Conservation (phyloP, 2,329 filamentous ascomycete genomes). For the Penicillium sp. region DNA sequence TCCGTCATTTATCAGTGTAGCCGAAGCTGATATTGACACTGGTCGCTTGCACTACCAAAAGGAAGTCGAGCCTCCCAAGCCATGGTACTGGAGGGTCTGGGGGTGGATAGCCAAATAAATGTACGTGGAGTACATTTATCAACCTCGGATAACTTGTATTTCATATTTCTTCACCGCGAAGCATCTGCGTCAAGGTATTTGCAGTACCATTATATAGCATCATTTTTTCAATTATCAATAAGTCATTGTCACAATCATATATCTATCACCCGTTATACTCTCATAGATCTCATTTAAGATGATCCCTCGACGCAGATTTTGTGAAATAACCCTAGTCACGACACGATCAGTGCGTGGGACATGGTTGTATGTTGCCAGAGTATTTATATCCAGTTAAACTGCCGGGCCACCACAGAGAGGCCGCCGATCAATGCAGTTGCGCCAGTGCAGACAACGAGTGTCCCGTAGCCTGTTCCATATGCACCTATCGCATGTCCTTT, state of each 20-base stretch:
- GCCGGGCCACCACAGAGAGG: conserved; percentile 13
- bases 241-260: not conserved
- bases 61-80: conserved; percentile 27
- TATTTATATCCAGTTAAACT: conserved; percentile 15
- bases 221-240: not conserved
- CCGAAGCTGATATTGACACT: conserved; percentile 46
- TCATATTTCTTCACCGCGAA: not conserved
- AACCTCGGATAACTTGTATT: not conserved
- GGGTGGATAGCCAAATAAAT: conserved; percentile 20
- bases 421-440: conserved; percentile 20
- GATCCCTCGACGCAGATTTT: too few relatives aligned
- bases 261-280: not conserved
- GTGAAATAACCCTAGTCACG: too few relatives aligned
- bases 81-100: conserved; percentile 29
- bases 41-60: conserved; percentile 38
- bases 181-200: not conserved
- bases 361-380: not conserved
- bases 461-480: conserved; percentile 22
- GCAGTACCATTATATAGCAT: not conserved
- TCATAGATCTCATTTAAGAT: not conserved
- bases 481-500: conserved; percentile 10
- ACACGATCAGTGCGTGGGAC: not conserved
- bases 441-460: conserved; percentile 21
- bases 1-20: conserved; percentile 34
- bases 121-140: not conserved